Evolutionary conservation across 108 stramenopile species (phyloP).

Genomic region (Discostella stelligeroides): DNA sequence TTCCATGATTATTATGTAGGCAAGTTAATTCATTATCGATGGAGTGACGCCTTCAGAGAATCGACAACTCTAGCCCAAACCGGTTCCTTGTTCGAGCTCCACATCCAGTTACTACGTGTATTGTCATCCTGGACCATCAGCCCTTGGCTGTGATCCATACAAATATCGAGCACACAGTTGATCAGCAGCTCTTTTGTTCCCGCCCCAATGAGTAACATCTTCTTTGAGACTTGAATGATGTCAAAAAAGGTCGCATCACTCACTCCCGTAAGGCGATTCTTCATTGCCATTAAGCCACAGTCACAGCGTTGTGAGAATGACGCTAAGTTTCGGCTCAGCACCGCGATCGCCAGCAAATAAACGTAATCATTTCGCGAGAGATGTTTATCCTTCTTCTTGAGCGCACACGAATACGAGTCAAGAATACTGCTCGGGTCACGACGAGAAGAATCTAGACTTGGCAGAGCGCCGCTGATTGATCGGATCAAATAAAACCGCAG

Average conservation of each 20-base stretch:
- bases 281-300: constrained; percentile 56
- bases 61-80: constrained; percentile 17
- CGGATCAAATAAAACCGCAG: constrained; percentile 9
- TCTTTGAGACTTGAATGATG: constrained; percentile 19
- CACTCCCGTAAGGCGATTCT: constrained; percentile 37
- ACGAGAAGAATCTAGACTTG: constrained; percentile 37
- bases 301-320: constrained; percentile 51
- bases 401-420: constrained; percentile 34
- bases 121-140: constrained; percentile 16
- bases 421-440: constrained; percentile 37
- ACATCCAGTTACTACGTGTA: constrained; percentile 17
- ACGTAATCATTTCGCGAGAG: constrained; percentile 39
- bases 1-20: neutral
- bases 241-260: constrained; percentile 28
- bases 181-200: constrained; percentile 37
- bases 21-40: neutral
- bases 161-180: constrained; percentile 21
- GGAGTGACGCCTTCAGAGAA: constrained; percentile 2
- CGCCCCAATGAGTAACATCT: constrained; percentile 16
- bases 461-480: constrained; percentile 40
- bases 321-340: constrained; percentile 48
- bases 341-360: constrained; percentile 41
- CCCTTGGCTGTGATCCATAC: constrained; percentile 13
- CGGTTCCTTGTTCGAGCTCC: constrained; percentile 8
- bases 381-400: constrained; percentile 29